These are phyloP conservation scores for Gypsophila paniculata DNA, from an alignment of 179 eudicot genomes.

Conservation along the genomic window DNA sequence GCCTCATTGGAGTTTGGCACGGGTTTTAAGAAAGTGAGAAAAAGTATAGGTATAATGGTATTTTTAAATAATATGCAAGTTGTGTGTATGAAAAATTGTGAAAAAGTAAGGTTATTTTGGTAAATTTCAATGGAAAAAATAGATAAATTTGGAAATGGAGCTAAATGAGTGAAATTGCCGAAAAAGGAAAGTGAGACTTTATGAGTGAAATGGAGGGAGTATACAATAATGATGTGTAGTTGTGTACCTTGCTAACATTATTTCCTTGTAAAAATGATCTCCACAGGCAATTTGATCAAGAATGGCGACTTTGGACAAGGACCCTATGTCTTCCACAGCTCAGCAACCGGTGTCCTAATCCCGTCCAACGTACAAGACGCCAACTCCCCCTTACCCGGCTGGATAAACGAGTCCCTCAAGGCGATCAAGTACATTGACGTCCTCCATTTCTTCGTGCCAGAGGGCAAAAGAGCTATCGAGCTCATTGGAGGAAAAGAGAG, in stretches of 20 bases:
- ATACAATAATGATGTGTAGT: too few species aligned
- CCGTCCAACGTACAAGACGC: slow-evolving; percentile 65
- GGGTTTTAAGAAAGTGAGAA: too few species aligned
- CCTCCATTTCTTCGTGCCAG: slow-evolving; percentile 48
- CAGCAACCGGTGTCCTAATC: slow-evolving; percentile 55
- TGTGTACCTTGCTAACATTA: not conserved
- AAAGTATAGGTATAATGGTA: too few species aligned
- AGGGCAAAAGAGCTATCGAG: slow-evolving; percentile 63
- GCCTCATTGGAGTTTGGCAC: too few species aligned
- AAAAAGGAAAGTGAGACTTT: too few species aligned
- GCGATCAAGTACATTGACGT: slow-evolving; percentile 68
- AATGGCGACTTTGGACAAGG: slow-evolving; percentile 79
- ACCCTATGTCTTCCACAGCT: slow-evolving; percentile 55
- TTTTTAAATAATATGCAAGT: too few species aligned
- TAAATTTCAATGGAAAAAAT: too few species aligned
- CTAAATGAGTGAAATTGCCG: too few species aligned
- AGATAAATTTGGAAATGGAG: too few species aligned
- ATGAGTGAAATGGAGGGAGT: too few species aligned
- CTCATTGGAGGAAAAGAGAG: slow-evolving; percentile 69
- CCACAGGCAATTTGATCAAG: slow-evolving; percentile 58
- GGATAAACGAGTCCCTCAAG: slow-evolving; percentile 70
- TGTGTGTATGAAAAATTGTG: too few species aligned
- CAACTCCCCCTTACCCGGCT: slow-evolving; percentile 65
- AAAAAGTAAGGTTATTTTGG: too few species aligned
- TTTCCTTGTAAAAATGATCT: not conserved